These are phyloP conservation scores for Colletotrichum liaoningense DNA, from an alignment of 2,329 filamentous ascomycete genomes.

Conservation along the genomic window DNA sequence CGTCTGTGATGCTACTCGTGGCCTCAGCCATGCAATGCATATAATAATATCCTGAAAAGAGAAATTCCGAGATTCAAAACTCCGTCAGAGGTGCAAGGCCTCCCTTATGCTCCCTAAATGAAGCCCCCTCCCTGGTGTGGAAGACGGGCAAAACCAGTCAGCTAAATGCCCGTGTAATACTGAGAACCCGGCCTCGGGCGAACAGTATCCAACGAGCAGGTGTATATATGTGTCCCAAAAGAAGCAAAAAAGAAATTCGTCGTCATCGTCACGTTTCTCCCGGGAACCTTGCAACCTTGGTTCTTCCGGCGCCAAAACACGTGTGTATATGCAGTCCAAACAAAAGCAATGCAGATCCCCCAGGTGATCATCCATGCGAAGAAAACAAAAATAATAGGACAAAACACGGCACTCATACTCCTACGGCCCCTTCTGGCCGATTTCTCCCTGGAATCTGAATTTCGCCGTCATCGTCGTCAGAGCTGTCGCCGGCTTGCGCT, in stretches of 20 bases:
- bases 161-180: conserved; percentile 1
- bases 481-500: conserved; percentile 62
- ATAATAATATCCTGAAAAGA: background rate
- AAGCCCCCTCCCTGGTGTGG: background rate
- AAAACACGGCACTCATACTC: conserved; percentile 10
- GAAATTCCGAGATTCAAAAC: background rate
- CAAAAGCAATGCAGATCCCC: background rate
- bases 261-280: conserved; percentile 20
- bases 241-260: conserved; percentile 11
- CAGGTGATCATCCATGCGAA: background rate
- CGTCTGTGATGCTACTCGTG: background rate
- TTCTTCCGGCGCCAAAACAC: background rate
- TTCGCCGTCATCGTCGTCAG: conserved; percentile 66
- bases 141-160: background rate
- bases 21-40: conserved; percentile 21
- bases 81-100: background rate
- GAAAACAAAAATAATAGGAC: background rate
- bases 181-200: background rate
- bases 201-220: conserved; percentile 10
- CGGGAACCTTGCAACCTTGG: background rate
- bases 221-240: conserved; percentile 23
- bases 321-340: background rate
- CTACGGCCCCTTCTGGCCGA: conserved; percentile 42
- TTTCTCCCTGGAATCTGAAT: conserved; percentile 59
- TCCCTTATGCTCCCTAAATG: conserved; percentile 11